Base-by-base conservation (phyloP, 2,329 filamentous ascomycete species). In the Fusarium lateritium region DNA sequence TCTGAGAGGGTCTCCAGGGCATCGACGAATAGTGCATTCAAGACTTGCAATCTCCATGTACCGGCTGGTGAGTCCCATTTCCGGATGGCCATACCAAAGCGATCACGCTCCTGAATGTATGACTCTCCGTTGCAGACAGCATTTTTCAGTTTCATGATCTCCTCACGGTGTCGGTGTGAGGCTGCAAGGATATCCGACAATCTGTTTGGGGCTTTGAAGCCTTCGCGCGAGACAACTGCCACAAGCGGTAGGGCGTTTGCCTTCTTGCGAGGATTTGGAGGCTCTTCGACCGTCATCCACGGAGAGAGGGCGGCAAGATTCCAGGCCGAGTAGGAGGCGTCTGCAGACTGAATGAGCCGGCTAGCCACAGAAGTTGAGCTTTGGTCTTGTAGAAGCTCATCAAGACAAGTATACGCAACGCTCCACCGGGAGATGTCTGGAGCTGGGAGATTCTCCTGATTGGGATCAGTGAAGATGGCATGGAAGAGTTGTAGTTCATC, bases 201-300 rank as follows among this genome's bases (percentile, higher is more conserved):
- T 76, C 91, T 96, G 76, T 94, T 97, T 3, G 92, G 88, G 2
- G 90, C 87, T 74, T 92, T 94, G 76, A 97, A 89, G 7, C 94
- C 94, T 76, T 97, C 93, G 33, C 91, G 85, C 7, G 89, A 90
- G 5, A 90, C 86, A 19, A 89, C 62, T 9, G 78, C 74, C 24
- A 78, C 73, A 4, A 75, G 83, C 1, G 91, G 88, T 21, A 86
- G 84, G 5, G 86, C 82, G 21, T 78, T 78, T 49, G 80, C 76
- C 74, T 88, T 91, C 46, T 81, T 80, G 39, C 82, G 83, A 14
- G 77, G 76, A 10, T 78, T 80, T 28, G 79, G 75, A 76, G 84
- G 73, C 67, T 81, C 76, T 66, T 81, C 59, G 9, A 85, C 69
- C 81, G 82, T 75, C 82, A 88, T 76, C 90, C 93, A 98, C 1